Evolutionary conservation across 73 alveolate genomes (phyloP).

Genomic region (Symbiodinium pilosum): DNA sequence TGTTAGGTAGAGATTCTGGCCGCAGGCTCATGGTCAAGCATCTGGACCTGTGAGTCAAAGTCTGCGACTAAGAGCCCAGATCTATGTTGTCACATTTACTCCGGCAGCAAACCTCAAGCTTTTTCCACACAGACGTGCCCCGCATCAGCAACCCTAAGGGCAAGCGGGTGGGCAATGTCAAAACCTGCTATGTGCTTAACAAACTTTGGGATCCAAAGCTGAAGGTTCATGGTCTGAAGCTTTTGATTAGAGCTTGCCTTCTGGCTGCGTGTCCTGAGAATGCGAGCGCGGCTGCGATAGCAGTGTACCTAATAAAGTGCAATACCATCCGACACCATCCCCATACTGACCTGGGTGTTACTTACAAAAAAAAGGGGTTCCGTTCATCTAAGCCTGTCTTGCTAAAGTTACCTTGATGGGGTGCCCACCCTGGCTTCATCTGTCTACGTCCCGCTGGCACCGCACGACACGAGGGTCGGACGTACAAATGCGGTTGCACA

Average conservation of each 20-base stretch:
- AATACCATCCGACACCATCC: no score
- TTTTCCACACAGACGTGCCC: no score
- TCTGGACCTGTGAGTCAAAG: no score
- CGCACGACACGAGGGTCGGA: background rate
- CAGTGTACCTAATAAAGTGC: no score
- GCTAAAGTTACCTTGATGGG: background rate
- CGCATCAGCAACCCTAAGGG: background rate
- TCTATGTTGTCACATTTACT: background rate
- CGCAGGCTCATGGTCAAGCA: no score
- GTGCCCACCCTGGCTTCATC: background rate
- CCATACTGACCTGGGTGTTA: no score
- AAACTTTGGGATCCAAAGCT: background rate
- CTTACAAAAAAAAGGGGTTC: background rate
- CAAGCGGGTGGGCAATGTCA: conserved; percentile 7
- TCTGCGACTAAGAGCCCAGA: no score
- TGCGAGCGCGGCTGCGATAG: no score
- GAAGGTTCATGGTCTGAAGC: background rate
- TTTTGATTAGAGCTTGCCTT: background rate
- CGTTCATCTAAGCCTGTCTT: background rate
- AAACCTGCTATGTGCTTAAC: background rate
- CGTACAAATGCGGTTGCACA: background rate
- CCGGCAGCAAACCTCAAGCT: background rate
- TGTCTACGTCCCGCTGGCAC: background rate
- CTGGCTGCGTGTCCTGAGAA: background rate
- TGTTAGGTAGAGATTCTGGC: background rate